Conservation (phyloP, 2,329 filamentous ascomycete species). For the Colletotrichum sp. region DNA sequence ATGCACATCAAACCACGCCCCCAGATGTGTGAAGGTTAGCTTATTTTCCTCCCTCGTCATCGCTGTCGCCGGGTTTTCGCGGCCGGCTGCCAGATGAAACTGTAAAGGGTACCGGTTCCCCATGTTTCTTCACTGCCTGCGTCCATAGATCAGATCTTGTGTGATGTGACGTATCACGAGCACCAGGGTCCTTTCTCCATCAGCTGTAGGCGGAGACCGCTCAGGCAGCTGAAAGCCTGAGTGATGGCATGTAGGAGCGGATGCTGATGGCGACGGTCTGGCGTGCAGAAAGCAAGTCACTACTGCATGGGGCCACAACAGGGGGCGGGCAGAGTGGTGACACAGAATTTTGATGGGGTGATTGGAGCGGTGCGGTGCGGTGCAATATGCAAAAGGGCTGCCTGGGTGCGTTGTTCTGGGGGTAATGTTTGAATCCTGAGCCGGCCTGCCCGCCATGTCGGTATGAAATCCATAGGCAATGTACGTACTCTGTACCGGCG, state of each 20-base stretch:
- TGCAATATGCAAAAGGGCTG: not conserved
- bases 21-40: not conserved
- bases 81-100: constrained; percentile 32
- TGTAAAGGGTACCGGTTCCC: constrained; percentile 28
- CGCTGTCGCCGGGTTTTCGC: not conserved
- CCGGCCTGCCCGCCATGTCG: not conserved
- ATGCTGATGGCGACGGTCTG: constrained; percentile 8
- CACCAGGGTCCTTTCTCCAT: constrained; percentile 22
- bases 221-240: not conserved
- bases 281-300: constrained; percentile 15
- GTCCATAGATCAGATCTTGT: constrained; percentile 53
- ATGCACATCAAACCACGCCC: not conserved
- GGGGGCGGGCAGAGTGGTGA: constrained; percentile 2
- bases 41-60: not conserved
- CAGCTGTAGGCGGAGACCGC: not conserved
- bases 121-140: constrained; percentile 28
- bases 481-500: not conserved
- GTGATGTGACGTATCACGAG: constrained; percentile 51
- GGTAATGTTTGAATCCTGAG: not conserved
- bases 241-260: not conserved
- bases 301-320: constrained; percentile 15
- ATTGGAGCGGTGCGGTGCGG: not conserved
- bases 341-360: not conserved
- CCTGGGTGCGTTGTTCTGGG: not conserved
- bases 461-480: not conserved